These are phyloP conservation scores for Candida ovalis DNA, from an alignment of 805 yeast genomes.

Conservation along the genomic window DNA sequence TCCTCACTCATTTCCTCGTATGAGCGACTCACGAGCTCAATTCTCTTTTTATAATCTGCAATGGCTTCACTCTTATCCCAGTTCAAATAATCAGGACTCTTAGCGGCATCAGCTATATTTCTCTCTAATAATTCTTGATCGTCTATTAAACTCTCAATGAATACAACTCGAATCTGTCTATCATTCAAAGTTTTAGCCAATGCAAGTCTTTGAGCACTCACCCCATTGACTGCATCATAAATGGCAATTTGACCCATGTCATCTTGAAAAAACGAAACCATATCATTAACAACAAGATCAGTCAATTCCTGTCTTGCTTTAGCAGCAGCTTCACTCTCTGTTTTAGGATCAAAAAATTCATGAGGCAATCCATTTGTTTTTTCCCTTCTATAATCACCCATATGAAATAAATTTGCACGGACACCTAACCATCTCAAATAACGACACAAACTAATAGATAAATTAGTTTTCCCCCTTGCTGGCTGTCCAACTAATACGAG, in stretches of 20 bases:
- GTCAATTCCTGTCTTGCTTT: conserved; percentile 56
- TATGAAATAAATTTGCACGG: conserved; percentile 83
- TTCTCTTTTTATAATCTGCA: conserved; percentile 70
- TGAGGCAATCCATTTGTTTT: conserved; percentile 51
- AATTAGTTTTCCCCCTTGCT: conserved; percentile 92
- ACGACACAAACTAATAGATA: conserved; percentile 86
- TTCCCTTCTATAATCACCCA: conserved; percentile 83
- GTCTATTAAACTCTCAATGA: conserved; percentile 84
- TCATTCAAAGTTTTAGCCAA: conserved; percentile 51
- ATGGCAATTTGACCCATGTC: conserved; percentile 93
- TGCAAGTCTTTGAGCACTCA: conserved; percentile 59
- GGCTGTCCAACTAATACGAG: conserved; percentile 90
- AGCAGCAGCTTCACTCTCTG: conserved; percentile 42
- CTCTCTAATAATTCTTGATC: conserved; percentile 63
- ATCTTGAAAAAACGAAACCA: conserved; percentile 62
- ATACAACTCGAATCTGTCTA: conserved; percentile 69
- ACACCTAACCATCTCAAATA: conserved; percentile 97
- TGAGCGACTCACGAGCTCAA: conserved; percentile 59
- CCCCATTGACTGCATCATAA: conserved; percentile 91
- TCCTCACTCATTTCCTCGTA: conserved; percentile 69
- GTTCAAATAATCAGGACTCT: conserved; percentile 80
- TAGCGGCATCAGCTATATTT: conserved; percentile 80
- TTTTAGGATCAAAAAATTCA: conserved; percentile 63
- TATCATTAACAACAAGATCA: conserved; percentile 63
- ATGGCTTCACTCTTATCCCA: conserved; percentile 76